phyloP scores from a whole-genome alignment of 2,329 filamentous ascomycete species.

The Curvularia sp. region DNA sequence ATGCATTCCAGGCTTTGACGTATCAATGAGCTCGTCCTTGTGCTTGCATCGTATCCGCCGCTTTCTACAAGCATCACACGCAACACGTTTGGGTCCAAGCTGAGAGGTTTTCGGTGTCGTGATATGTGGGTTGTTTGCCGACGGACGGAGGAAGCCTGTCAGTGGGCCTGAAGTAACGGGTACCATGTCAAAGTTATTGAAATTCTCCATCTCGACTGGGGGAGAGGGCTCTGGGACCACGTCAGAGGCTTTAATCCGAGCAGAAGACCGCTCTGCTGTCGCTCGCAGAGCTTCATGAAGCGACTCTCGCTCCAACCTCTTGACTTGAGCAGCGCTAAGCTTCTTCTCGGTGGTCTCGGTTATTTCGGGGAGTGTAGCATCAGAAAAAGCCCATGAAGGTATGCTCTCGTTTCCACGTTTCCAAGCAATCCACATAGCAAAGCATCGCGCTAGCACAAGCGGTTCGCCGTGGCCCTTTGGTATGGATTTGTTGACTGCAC shows the following conservation, averaged over 20 bases:
- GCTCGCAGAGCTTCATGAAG: conserved; percentile 54
- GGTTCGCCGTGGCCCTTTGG: conserved; percentile 69
- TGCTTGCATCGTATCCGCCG: conserved; percentile 69
- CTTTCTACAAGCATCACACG: conserved; percentile 69
- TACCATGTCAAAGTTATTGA: conserved; percentile 20
- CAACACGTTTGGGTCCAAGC: conserved; percentile 66
- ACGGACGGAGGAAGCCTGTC: conserved; percentile 48
- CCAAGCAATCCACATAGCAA: conserved; percentile 72
- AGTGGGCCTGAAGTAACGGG: conserved; percentile 32
- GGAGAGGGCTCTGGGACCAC: conserved; percentile 25
- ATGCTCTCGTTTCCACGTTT: conserved; percentile 70
- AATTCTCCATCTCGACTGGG: conserved; percentile 21
- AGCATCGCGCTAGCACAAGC: conserved; percentile 64
- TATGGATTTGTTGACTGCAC: conserved; percentile 68
- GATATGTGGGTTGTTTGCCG: conserved; percentile 49
- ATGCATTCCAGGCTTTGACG: conserved; percentile 40
- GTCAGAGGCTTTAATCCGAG: conserved; percentile 48
- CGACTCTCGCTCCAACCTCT: conserved; percentile 63
- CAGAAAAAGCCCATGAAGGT: conserved; percentile 67
- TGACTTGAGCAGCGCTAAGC: conserved; percentile 62
- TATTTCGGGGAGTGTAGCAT: conserved; percentile 59
- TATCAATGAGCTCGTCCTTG: conserved; percentile 61
- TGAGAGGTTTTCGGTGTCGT: conserved; percentile 64
- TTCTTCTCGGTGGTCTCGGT: conserved; percentile 58
- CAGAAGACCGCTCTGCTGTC: conserved; percentile 52